These are phyloP conservation scores for Apostasia ramifera DNA, from an alignment of 106 monocot species.

Conservation along the genomic window DNA sequence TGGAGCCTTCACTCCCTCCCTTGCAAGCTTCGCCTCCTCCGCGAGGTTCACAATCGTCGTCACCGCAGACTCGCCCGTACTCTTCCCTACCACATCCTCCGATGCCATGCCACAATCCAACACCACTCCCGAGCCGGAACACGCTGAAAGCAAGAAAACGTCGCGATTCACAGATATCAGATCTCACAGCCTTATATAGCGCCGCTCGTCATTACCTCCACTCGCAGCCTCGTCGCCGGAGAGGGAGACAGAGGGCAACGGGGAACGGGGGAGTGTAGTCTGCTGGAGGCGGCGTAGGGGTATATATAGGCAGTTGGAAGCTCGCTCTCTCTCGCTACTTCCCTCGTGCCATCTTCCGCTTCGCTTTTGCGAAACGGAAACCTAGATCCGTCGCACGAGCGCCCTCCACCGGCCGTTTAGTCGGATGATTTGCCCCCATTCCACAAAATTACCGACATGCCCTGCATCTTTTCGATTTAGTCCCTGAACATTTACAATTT, in stretches of 20 bases:
- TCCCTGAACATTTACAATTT: no score
- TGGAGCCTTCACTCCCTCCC: conserved; percentile 86
- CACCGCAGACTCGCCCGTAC: conserved; percentile 85
- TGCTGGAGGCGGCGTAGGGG: background rate
- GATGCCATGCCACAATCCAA: conserved; percentile 53
- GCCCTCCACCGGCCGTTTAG: background rate
- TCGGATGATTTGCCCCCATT: background rate
- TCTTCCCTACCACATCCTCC: conserved; percentile 88
- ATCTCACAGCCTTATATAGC: background rate
- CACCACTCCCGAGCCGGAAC: background rate
- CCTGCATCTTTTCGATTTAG: background rate
- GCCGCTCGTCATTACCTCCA: background rate
- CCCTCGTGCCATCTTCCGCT: no score
- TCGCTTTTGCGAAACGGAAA: conserved; percentile 10
- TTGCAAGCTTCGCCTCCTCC: conserved; percentile 93
- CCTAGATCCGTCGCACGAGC: conserved; percentile 15
- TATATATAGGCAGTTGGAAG: background rate
- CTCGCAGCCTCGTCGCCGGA: background rate
- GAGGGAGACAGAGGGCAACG: background rate
- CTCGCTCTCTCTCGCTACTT: no score
- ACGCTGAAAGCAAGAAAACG: background rate
- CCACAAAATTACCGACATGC: background rate
- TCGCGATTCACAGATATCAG: background rate
- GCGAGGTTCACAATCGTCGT: conserved; percentile 88
- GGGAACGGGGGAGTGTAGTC: background rate